Evolutionary conservation across 345 rosid species (phyloP).

Genomic region (Eucalyptus leucophloia): DNA sequence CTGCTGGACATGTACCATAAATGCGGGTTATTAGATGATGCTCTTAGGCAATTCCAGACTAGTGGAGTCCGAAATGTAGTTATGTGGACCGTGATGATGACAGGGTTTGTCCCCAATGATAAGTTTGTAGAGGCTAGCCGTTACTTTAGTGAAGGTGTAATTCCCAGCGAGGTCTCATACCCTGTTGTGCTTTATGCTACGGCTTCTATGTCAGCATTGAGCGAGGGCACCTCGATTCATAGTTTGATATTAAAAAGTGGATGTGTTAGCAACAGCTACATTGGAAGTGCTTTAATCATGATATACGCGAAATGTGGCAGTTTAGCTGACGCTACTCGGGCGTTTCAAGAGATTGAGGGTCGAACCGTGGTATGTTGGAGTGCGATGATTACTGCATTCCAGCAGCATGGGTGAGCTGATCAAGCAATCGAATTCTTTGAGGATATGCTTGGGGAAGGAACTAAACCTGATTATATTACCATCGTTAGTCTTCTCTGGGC

Average conservation of each 20-base stretch:
- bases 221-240: constrained; percentile 20
- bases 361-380: constrained; percentile 27
- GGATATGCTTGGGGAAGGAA: constrained; percentile 16
- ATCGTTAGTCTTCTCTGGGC: constrained; percentile 23
- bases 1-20: constrained; percentile 17
- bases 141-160: constrained; percentile 15
- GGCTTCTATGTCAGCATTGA: constrained; percentile 13
- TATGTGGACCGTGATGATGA: constrained; percentile 15
- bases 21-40: constrained; percentile 9
- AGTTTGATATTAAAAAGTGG: constrained; percentile 18
- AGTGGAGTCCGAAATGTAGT: constrained; percentile 5
- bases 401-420: constrained; percentile 25
- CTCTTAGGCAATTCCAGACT: constrained; percentile 2
- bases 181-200: constrained; percentile 19
- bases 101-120: constrained; percentile 5
- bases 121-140: constrained; percentile 13
- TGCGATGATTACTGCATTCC: constrained; percentile 24
- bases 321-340: constrained; percentile 6
- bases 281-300: constrained; percentile 15
- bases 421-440: constrained; percentile 13
- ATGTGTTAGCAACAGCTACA: neutral
- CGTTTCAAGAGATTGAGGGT: constrained; percentile 16
- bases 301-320: constrained; percentile 26
- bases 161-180: constrained; percentile 20
- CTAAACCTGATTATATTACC: constrained; percentile 16